Evolutionary conservation across 148 eudicot species (phyloP), one percentile per base, ranked within the genome.

Genomic region (Selenicereus undatus): DNA sequence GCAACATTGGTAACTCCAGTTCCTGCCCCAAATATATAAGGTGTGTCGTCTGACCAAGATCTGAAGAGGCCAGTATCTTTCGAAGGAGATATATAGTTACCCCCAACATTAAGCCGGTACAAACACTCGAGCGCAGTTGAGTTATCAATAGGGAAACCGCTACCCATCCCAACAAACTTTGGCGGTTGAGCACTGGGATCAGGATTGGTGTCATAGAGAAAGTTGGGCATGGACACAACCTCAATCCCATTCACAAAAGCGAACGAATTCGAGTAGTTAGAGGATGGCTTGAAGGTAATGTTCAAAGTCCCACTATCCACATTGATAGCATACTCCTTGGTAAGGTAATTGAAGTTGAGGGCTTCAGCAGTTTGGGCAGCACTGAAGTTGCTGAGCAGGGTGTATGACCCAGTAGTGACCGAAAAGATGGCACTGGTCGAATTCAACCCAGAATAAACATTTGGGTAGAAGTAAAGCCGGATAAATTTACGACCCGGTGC

Each of bases 191-290:
- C 80, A 32, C 83, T 16, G 11, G 64, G 35, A 39, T 83, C 35
- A 4, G 77, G 21, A 3, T 36, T 36, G 20, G 77, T 78, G 43
- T 81, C 87, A 75, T 95, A 95, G 32, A 95, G 71, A 16, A n/a
- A 80, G 75, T 90, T 86, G 43, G 97, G 97, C 91, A 92, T 91
- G 2, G 98, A 93, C 21, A 91, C 86, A 11, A 92, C 85, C 90
- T 95, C 98, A 80, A 95, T 95, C 35, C 98, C 98, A 81, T 95
- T 95, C 43, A 95, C 90, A 73, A 90, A 95, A 36, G 97, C 98
- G 77, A 86, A 93, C 5, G 97, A 88, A 50, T 90, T 83, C 29
- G 93, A 45, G 60, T 79, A 73, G 71, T 83, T 82, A 0, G 85
- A 62, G 32, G 93, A 89, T 11, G 98, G 98, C 22, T 84, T 86